Conservation (phyloP, 2,329 filamentous ascomycete genomes). For the Paecilomyces variotii region DNA sequence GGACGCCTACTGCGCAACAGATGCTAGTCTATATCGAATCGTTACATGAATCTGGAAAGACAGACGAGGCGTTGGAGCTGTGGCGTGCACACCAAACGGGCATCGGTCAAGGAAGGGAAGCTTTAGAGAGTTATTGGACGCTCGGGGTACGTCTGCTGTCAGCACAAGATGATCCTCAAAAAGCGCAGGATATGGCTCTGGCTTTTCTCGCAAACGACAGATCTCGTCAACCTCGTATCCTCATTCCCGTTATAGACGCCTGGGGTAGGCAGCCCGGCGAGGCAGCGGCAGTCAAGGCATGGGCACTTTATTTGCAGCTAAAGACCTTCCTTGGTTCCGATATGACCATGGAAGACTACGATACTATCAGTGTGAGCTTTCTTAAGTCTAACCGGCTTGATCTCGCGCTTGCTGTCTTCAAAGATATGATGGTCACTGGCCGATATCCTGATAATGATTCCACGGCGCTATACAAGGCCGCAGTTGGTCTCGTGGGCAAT, state of each 20-base stretch:
- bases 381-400: constrained; percentile 57
- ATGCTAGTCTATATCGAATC: constrained; percentile 62
- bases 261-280: constrained; percentile 49
- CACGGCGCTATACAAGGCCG: constrained; percentile 35
- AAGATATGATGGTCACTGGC: constrained; percentile 75
- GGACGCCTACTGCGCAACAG: constrained; percentile 48
- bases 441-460: constrained; percentile 37
- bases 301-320: constrained; percentile 58
- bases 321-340: constrained; percentile 50
- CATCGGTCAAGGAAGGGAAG: constrained; percentile 39
- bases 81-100: constrained; percentile 54
- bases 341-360: constrained; percentile 68
- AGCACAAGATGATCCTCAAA: constrained; percentile 37
- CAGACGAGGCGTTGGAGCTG: constrained; percentile 51
- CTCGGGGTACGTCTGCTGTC: constrained; percentile 46
- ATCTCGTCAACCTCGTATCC: constrained; percentile 36
- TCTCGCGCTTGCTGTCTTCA: constrained; percentile 67
- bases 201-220: constrained; percentile 32
- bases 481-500: constrained; percentile 31
- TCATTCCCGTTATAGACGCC: constrained; percentile 61
- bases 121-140: constrained; percentile 37
- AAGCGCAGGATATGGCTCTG: constrained; percentile 43
- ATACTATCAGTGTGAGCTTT: constrained; percentile 63
- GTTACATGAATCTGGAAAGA: constrained; percentile 55
- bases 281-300: constrained; percentile 51